These are phyloP conservation scores for Verticillium nubilum DNA, from an alignment of 2,329 filamentous ascomycete species.

Conservation along the genomic window DNA sequence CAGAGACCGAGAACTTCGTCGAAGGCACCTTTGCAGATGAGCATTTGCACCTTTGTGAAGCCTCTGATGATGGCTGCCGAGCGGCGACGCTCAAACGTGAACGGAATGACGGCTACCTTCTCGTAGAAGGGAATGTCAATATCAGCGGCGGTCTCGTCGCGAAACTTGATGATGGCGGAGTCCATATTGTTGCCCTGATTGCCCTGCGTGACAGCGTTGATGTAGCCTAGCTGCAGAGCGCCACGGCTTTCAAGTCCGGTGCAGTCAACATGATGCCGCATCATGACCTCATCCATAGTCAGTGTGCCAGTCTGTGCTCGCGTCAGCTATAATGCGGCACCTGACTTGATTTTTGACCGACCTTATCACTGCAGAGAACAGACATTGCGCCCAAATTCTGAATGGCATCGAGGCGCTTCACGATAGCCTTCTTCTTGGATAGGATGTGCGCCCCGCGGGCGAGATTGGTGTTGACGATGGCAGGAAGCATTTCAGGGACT, in stretches of 20 bases:
- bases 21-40: constrained; percentile 23
- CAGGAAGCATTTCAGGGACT: constrained; percentile 23
- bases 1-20: constrained; percentile 20
- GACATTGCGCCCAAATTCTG: constrained; percentile 23
- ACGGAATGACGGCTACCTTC: constrained; percentile 16
- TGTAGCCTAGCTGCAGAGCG: constrained; percentile 19
- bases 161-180: constrained; percentile 13
- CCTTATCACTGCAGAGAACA: constrained; percentile 22
- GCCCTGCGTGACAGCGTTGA: constrained; percentile 19
- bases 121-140: constrained; percentile 15
- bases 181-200: constrained; percentile 22
- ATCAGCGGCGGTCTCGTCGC: background rate
- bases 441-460: constrained; percentile 19
- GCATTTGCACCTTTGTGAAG: constrained; percentile 15
- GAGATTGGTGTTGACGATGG: constrained; percentile 22
- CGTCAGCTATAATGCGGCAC: background rate
- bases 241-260: constrained; percentile 10
- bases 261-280: constrained; percentile 16
- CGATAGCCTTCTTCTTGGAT: constrained; percentile 28
- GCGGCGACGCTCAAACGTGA: constrained; percentile 20
- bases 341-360: background rate
- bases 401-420: constrained; percentile 24
- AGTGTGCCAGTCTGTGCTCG: constrained; percentile 18
- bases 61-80: constrained; percentile 17
- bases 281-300: constrained; percentile 21